Evolutionary conservation across 495 filamentous ascomycete genomes (phyloP), one percentile per base, ranked within the genome.

Genomic region (Xylaria cubensis): DNA sequence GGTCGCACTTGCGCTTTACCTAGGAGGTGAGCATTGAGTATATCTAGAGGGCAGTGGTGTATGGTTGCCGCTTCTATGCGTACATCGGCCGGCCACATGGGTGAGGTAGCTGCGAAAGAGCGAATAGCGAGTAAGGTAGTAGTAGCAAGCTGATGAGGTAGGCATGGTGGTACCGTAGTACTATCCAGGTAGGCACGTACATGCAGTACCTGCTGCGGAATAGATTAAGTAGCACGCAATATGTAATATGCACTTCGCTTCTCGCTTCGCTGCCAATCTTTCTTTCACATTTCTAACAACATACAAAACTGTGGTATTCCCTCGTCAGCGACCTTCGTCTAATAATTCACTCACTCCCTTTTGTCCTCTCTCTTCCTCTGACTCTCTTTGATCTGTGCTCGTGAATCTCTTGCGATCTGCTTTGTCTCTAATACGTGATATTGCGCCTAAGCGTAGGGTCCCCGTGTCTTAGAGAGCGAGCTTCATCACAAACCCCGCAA

Each of bases 401-500:
- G n/a, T 3, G 46, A 29, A 42, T 44, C n/a, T 34, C 29, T 19
- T 36, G 64, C 44, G 42, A 32, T 19, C 44, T 55, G 13, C 48
- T 67, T 44, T 36, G 65, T 56, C 65, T 56, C n/a, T 10, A 15
- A 29, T 53, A 39, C 26, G 46, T 17, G 32, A 67, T 17, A 41
- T 39, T 34, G 48, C 64, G 64, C 8, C 48, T 55, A 9, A 6
- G 48, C 48, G 12, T 64, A 21, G 4, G 36, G 3, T 1, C 21
- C 19, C 21, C 61, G 61, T 34, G 34, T 59, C 66, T 44, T 68
- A 36, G 32, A 36, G 21, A 42, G 46, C 58, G 21, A 42, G 46
- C 58, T 36, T 71, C 50, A 29, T 68, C 67, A 51, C 61, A 73
- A 29, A 70, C 74, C 80, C 78, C 76, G 71, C 70, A 71, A 66